A percentile compares a stretch with the other conserved stretches of the same genome.
Conservation (phyloP, 2,329 filamentous ascomycete species). For the Calonectria naviculata region DNA sequence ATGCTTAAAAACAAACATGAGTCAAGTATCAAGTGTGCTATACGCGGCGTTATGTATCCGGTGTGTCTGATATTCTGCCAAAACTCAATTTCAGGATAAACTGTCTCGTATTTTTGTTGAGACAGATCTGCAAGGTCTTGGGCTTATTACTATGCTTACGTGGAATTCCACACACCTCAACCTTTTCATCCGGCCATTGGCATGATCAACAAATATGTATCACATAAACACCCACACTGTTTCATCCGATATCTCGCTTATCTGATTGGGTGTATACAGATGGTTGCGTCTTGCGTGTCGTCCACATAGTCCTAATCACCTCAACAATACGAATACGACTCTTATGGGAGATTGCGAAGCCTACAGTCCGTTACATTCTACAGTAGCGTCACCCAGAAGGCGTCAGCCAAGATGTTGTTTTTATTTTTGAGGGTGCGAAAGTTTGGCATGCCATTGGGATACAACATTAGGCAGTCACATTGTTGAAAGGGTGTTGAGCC, state of each 20-base stretch:
- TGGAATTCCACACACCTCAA: neutral
- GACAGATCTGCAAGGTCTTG: slow-evolving; percentile 3
- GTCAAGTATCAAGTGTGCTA: neutral
- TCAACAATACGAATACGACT: neutral
- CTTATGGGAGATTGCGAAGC: neutral
- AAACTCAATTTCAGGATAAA: neutral
- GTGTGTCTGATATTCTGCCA: neutral
- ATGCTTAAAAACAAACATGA: too few species aligned
- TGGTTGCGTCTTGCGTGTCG: neutral
- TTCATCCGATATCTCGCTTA: neutral
- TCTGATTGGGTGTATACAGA: neutral
- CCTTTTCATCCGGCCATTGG: neutral
- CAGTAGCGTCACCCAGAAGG: neutral
- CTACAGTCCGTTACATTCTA: neutral
- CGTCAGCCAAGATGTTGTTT: neutral
- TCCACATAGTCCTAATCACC: neutral
- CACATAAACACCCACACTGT: neutral
- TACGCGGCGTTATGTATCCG: neutral
- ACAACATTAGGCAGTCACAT: neutral
- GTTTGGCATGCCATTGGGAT: neutral
- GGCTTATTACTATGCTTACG: slow-evolving; percentile 6
- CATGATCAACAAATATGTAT: neutral
- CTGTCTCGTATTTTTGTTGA: slow-evolving; percentile 3
- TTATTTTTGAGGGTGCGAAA: neutral
- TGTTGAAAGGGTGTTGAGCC: neutral